phyloP scores from a whole-genome alignment of 805 yeast species.

The Zygotorulaspora chibaensis region DNA sequence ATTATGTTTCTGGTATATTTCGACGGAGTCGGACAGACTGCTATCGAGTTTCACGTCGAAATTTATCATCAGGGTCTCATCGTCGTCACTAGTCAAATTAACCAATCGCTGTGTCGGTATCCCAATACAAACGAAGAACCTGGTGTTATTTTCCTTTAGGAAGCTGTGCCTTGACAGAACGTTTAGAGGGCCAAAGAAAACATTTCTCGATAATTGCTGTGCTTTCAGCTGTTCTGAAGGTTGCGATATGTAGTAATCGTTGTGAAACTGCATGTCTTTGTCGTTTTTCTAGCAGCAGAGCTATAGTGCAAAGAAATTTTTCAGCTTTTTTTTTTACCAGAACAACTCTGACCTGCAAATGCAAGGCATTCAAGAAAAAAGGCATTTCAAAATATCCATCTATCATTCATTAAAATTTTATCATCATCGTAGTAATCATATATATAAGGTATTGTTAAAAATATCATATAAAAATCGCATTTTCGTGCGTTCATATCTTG shows the following conservation, averaged over 20 bases:
- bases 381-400: not conserved
- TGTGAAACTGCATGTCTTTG: slow-evolving; percentile 10
- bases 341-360: not conserved
- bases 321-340: slow-evolving; percentile 1
- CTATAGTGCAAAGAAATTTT: not conserved
- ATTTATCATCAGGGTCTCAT: slow-evolving; percentile 35
- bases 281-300: not conserved
- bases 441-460: slow-evolving; percentile 1
- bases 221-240: slow-evolving; percentile 30
- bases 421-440: not conserved
- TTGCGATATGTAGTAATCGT: slow-evolving; percentile 12
- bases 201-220: slow-evolving; percentile 39
- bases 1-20: slow-evolving; percentile 28
- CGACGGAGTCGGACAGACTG: slow-evolving; percentile 9
- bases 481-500: not conserved
- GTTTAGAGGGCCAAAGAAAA: slow-evolving; percentile 47
- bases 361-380: not conserved
- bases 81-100: slow-evolving; percentile 17
- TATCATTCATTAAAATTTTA: not conserved
- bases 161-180: slow-evolving; percentile 39
- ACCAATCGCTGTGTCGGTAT: slow-evolving; percentile 35
- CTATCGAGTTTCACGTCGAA: slow-evolving; percentile 33
- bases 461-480: not conserved
- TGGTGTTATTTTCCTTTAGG: slow-evolving; percentile 38
- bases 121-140: slow-evolving; percentile 36